Conservation (phyloP, 2,329 filamentous ascomycete genomes). For the Pyrenophora graminea region DNA sequence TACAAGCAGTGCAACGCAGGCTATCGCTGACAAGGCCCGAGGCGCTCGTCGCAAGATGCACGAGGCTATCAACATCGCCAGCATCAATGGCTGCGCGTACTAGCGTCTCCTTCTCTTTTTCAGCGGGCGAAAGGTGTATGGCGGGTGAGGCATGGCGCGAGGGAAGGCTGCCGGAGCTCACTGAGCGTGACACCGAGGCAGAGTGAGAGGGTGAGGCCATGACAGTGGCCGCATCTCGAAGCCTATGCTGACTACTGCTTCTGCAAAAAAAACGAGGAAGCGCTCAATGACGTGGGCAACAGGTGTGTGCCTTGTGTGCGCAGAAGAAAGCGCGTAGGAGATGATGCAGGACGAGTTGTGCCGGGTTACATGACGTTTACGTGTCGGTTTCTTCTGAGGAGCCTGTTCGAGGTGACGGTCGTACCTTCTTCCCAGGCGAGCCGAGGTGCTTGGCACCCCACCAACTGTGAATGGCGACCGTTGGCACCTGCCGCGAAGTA, state of each 20-base stretch:
- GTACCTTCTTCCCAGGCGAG: slow-evolving; percentile 16
- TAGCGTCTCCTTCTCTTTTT: slow-evolving; percentile 32
- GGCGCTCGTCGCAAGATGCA: slow-evolving; percentile 49
- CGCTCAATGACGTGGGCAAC: slow-evolving; percentile 15
- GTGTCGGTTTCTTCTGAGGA: slow-evolving; percentile 7
- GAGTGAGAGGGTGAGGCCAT: slow-evolving; percentile 36
- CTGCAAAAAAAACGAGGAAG: neutral
- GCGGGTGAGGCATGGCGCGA: slow-evolving; percentile 21
- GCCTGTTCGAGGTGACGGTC: slow-evolving; percentile 20
- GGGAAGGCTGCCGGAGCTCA: slow-evolving; percentile 35
- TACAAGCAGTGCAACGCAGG: slow-evolving; percentile 77
- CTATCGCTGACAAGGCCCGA: slow-evolving; percentile 54
- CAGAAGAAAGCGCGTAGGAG: slow-evolving; percentile 6
- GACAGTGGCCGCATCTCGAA: slow-evolving; percentile 26
- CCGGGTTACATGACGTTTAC: slow-evolving; percentile 12
- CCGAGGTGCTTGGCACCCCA: slow-evolving; percentile 21
- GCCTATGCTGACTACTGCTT: neutral
- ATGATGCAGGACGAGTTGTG: slow-evolving; percentile 7
- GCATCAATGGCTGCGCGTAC: slow-evolving; percentile 51
- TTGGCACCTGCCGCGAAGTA: neutral
- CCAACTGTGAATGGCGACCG: slow-evolving; percentile 2
- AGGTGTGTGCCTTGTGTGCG: slow-evolving; percentile 5
- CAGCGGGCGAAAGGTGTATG: slow-evolving; percentile 24
- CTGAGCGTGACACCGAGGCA: slow-evolving; percentile 31
- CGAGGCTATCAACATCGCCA: slow-evolving; percentile 47